A percentile compares a stretch with the other conserved stretches of the same genome.
Evolutionary conservation across 257 asterid species (phyloP).

Genomic region (Fraxinus quadrangulata): DNA sequence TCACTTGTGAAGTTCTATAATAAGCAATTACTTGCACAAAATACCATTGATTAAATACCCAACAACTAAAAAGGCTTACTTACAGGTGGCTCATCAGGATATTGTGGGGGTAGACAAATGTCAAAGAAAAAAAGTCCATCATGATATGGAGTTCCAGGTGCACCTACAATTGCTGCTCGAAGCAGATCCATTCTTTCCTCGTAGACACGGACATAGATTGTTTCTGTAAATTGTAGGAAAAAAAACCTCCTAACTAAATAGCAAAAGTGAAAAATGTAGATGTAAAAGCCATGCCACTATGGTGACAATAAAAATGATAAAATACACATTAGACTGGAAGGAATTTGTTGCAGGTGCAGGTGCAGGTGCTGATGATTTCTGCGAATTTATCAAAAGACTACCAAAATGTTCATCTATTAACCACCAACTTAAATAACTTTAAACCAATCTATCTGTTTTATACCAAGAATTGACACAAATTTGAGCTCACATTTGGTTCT

Average conservation of each 20-base stretch:
- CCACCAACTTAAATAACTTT: neutral
- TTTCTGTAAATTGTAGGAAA: constrained; percentile 42
- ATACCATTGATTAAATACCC: neutral
- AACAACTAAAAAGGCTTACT: constrained; percentile 28
- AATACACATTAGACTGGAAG: neutral
- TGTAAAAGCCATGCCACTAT: neutral
- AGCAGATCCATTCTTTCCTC: constrained; percentile 85
- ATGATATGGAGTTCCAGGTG: constrained; percentile 93
- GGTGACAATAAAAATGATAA: neutral
- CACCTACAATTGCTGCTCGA: constrained; percentile 79
- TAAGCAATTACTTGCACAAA: constrained; percentile 2
- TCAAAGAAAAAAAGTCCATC: constrained; percentile 89
- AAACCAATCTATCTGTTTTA: neutral
- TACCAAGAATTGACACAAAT: neutral
- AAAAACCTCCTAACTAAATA: neutral
- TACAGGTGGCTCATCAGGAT: constrained; percentile 93
- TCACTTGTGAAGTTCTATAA: neutral
- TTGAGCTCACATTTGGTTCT: neutral
- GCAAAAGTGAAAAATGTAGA: constrained; percentile 5
- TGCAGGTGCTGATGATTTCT: neutral
- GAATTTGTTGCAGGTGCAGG: neutral
- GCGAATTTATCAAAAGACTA: neutral
- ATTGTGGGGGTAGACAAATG: constrained; percentile 74
- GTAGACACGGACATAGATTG: constrained; percentile 68
- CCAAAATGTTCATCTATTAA: neutral